Evolutionary conservation across 169 alveolate genomes (phyloP), one percentile per base, ranked within the genome.

Genomic region (Babesia microti): DNA sequence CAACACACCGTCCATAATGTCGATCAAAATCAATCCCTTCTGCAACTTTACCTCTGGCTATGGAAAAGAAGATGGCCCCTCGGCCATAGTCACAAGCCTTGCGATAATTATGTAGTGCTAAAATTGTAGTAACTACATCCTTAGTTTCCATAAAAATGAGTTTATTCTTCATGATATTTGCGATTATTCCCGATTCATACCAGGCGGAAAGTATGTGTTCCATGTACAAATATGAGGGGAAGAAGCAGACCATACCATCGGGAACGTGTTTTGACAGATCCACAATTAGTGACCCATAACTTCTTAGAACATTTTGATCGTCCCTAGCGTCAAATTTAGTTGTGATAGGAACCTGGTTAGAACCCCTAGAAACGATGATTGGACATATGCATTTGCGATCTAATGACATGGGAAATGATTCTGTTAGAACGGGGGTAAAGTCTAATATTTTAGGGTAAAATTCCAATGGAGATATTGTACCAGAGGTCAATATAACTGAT

Each of bases 21-120:
- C 95, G 87, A 46, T 92, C 97, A 66, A 95, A 95, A 74, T 95
- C 99, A 28, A 95, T 94, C n/a, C 99, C 99, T 70, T 95, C 99
- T 1, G 98, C 97, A 18, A 95, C 97, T 68, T 95, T 90, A 0
- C 97, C 97, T 43, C 98, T 83, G 29, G 97, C 97, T 30, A 95
- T 88, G 22, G 96, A 84, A 35, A 95, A 78, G 69, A 95, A 92
- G 11, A 93, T 89, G 0, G 95, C 99, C 0, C 99, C 99, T 29
- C 97, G 75, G 9, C 99, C 99, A 6, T 84, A 76, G 59, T 95
- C 99, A 50, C 99, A 95, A 3, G 97, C 96, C 65, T 85, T 83
- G 47, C 97, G 59, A 46, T 74, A 87, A 65, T 85, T 84, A 53
- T 78, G 84, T 28, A 85, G 78, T 5, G 96, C 96, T 6, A 88